phyloP scores from a whole-genome alignment of 257 asterid genomes.

The Ilex aquifolium region DNA sequence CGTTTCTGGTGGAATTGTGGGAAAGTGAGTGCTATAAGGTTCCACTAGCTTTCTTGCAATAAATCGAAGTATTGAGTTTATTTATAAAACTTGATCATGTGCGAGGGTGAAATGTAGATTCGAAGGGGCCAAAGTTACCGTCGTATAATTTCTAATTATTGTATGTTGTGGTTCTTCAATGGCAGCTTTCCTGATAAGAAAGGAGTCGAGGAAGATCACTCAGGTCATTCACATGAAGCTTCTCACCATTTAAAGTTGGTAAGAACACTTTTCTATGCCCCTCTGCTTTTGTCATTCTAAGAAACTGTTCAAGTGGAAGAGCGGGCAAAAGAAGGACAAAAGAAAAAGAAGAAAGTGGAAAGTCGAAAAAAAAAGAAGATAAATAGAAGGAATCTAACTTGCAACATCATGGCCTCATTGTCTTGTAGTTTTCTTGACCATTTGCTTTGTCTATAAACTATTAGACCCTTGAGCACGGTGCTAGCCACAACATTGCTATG shows the following conservation, averaged over 20 bases:
- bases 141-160: background rate
- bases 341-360: background rate
- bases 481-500: background rate
- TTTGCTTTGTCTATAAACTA: background rate
- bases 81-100: background rate
- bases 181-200: constrained; percentile 62
- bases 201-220: constrained; percentile 34
- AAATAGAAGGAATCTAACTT: background rate
- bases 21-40: too few relatives aligned
- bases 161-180: constrained; percentile 18
- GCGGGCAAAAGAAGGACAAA: background rate
- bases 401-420: background rate
- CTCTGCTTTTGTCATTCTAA: constrained; percentile 9
- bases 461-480: background rate
- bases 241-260: constrained; percentile 49
- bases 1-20: too few relatives aligned
- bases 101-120: background rate
- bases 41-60: background rate
- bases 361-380: constrained; percentile 1
- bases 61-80: background rate
- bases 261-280: constrained; percentile 17
- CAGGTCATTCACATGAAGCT: constrained; percentile 32
- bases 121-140: background rate
- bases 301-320: background rate
- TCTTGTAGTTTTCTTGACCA: background rate